Base-by-base conservation (phyloP, 352 stramenopile genomes). In the Phytophthora pisi region DNA sequence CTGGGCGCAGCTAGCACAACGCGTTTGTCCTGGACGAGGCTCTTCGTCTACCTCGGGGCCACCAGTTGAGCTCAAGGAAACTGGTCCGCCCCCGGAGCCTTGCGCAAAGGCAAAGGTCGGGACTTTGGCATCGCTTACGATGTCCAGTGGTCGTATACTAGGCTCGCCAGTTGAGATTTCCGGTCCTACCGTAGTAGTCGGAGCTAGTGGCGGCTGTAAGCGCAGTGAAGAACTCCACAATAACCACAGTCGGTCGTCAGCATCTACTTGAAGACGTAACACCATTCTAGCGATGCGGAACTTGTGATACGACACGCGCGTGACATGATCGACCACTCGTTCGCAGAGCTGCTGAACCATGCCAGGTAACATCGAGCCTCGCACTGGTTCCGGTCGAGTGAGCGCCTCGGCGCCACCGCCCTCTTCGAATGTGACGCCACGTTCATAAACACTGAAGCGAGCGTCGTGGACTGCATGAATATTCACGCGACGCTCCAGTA, bases 191-290 rank as follows among this genome's bases (percentile, higher is more conserved):
- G 61, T 16, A 31, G 34, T 45, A 11, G 23, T 2, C 26, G 40
- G 11, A 30, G 40, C 26, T 36, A 69, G 36, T 23, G 52, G 54
- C 72, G 61, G 46, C 66, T 78, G 64, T 3, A 98, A 79, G 28
- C 95, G 86, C 26, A 99, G 80, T 7, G 95, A 98, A 24, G 90
- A 97, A 64, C 86, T 97, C 91, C 95, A 99, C 13, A 98, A 85
- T 36, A 99, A 71, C 95, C 96, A 98, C 0, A 99, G 71, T 8
- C 89, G 89, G 73, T 98, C 96, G 23, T 97, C 86, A 0, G 92
- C 83, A 66, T 99, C 96, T 11, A 95, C 84, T 72, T 99, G 98
- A 61, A 99, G 95, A 66, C 98, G 97, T 5, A 98, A 46, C n/a
- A 98, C 93, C 89, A 98, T 98, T 45, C 95, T 84, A 18, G 82